These are phyloP conservation scores for Anacardium occidentale DNA, from an alignment of 345 rosid species.

Conservation along the genomic window DNA sequence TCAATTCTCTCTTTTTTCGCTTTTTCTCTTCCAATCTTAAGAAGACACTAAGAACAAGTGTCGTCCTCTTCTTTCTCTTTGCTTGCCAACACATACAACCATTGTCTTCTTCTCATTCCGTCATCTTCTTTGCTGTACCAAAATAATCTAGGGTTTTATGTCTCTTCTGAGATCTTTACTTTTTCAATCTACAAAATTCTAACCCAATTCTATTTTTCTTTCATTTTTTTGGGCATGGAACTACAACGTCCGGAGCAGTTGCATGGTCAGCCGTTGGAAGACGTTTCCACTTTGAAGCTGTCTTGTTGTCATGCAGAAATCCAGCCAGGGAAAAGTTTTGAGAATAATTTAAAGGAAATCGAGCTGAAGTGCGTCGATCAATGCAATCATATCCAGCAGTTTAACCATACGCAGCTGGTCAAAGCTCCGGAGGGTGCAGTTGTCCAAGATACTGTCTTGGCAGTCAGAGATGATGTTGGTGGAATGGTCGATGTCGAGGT, in stretches of 20 bases:
- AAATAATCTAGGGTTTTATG: conserved; percentile 56
- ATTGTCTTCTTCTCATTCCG: conserved; percentile 43
- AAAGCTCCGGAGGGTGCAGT: conserved; percentile 26
- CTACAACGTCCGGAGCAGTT: conserved; percentile 21
- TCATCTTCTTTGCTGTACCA: conserved; percentile 28
- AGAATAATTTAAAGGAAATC: conserved; percentile 18
- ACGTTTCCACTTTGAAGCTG: conserved; percentile 18
- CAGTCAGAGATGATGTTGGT: conserved; percentile 10
- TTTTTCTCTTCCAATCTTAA: neutral
- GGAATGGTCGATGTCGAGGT: conserved; percentile 27
- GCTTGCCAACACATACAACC: conserved; percentile 15
- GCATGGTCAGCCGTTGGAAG: conserved; percentile 25
- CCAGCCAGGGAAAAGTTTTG: conserved; percentile 10
- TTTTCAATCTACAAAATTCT: conserved; percentile 16
- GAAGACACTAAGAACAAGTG: neutral
- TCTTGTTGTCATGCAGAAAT: conserved; percentile 22
- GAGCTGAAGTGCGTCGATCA: conserved; percentile 59
- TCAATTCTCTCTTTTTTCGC: neutral
- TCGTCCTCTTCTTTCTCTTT: conserved; percentile 16
- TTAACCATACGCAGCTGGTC: conserved; percentile 42
- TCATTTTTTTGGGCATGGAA: conserved; percentile 30
- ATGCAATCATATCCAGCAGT: conserved; percentile 39
- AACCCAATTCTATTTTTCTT: neutral
- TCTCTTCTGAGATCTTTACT: neutral
- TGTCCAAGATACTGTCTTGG: conserved; percentile 14